Evolutionary conservation across 352 stramenopile genomes (phyloP).

Genomic region (Pythium coloratum): DNA sequence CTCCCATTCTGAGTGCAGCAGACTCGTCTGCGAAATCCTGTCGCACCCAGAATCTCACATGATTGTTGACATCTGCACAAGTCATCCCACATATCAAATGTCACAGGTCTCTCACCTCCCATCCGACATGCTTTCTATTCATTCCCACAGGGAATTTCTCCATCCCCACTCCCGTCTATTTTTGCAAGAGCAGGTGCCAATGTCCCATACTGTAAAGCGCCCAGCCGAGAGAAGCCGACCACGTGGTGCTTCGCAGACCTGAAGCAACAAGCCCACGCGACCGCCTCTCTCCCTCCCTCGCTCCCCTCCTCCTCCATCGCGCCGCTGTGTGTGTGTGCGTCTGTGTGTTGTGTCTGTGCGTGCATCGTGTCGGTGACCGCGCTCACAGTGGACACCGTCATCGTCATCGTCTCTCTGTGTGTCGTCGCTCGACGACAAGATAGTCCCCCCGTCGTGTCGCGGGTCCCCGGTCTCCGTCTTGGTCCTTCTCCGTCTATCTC

Average conservation of each 20-base stretch:
- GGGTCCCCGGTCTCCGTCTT: too few relatives aligned
- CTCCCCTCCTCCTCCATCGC: not conserved
- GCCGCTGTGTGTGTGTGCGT: not conserved
- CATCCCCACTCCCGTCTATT: not conserved
- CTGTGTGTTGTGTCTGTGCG: not conserved
- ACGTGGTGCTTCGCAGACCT: constrained; percentile 11
- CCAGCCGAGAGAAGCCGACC: constrained; percentile 5
- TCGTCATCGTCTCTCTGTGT: not conserved
- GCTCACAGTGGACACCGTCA: not conserved
- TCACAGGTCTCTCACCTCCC: constrained; percentile 6
- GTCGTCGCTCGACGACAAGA: not conserved
- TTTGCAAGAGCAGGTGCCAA: constrained; percentile 12
- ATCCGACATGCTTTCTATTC: not conserved
- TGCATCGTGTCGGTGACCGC: not conserved
- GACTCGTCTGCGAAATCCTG: not conserved
- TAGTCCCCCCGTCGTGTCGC: too few relatives aligned
- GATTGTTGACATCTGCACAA: not conserved
- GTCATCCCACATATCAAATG: not conserved
- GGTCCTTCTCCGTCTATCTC: too few relatives aligned
- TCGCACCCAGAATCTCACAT: not conserved
- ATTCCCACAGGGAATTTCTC: not conserved
- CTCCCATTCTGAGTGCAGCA: not conserved
- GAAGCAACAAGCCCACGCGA: not conserved
- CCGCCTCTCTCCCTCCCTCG: not conserved
- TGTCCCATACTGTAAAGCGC: constrained; percentile 19